phyloP scores from a whole-genome alignment of 495 filamentous ascomycete genomes.

The Bacidia rubella region DNA sequence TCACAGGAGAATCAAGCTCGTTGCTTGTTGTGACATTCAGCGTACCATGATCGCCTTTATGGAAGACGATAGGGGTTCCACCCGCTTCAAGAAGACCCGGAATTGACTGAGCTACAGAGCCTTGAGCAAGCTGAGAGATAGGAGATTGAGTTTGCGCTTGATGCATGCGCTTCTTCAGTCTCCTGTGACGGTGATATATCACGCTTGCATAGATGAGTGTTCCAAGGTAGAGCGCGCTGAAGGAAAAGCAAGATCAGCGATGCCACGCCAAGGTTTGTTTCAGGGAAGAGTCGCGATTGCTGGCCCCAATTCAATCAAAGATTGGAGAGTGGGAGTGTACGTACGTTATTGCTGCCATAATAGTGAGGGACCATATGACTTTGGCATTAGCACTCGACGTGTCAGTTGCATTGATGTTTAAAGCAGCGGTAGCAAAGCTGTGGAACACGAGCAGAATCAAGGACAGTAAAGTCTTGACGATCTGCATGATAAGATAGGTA shows the following conservation, averaged over 20 bases:
- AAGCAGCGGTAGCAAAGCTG: neutral
- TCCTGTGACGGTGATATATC: neutral
- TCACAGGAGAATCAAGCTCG: too few species aligned
- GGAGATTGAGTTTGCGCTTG: neutral
- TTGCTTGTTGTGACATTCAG: too few species aligned
- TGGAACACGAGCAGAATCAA: neutral
- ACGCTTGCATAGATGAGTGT: neutral
- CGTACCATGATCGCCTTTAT: neutral
- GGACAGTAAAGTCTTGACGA: neutral
- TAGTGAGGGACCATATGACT: neutral
- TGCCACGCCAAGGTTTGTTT: neutral
- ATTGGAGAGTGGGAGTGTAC: too few species aligned
- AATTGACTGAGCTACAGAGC: neutral
- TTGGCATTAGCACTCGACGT: neutral
- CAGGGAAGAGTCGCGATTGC: neutral
- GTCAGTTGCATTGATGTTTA: neutral
- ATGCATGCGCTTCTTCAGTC: neutral
- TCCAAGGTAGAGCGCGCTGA: neutral
- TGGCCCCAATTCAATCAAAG: too few species aligned
- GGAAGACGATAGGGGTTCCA: neutral
- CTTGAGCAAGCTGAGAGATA: neutral
- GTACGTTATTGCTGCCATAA: too few species aligned
- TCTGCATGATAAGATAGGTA: neutral
- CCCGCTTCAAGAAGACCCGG: neutral
- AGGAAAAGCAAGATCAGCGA: neutral